A percentile compares a stretch with the other conserved stretches of the same genome.
Evolutionary conservation across 2,329 filamentous ascomycete genomes (phyloP).

Genomic region (Clarireedia homoeocarpa): DNA sequence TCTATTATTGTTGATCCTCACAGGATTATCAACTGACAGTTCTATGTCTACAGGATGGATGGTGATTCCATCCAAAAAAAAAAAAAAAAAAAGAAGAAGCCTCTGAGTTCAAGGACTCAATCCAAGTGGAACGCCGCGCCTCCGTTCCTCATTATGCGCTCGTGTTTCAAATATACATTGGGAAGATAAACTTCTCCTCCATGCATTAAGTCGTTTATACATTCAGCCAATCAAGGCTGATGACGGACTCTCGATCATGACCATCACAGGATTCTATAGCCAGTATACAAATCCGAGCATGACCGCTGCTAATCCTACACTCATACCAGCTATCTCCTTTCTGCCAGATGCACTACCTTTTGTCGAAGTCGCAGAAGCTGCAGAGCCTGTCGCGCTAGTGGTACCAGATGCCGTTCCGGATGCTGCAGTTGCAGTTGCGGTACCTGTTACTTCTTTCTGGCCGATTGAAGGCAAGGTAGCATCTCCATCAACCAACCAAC

Average conservation of each 20-base stretch:
- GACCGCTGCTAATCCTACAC: slow-evolving; percentile 40
- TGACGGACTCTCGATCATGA: not conserved
- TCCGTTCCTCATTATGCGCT: slow-evolving; percentile 18
- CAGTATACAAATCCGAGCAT: slow-evolving; percentile 46
- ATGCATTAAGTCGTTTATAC: slow-evolving; percentile 11
- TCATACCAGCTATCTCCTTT: slow-evolving; percentile 43
- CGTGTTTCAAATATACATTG: slow-evolving; percentile 8
- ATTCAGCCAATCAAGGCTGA: slow-evolving; percentile 8
- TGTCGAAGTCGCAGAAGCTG: slow-evolving; percentile 31
- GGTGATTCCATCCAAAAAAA: not conserved
- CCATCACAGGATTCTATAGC: slow-evolving; percentile 31
- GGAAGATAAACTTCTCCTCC: not conserved
- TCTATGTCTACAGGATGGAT: not conserved
- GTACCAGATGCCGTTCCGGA: slow-evolving; percentile 30
- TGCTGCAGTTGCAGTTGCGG: slow-evolving; percentile 26
- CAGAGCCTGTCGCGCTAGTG: slow-evolving; percentile 22
- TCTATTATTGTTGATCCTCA: not conserved
- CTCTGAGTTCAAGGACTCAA: not conserved
- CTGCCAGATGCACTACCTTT: slow-evolving; percentile 36
- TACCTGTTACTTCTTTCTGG: slow-evolving; percentile 20
- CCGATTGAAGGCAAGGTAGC: slow-evolving; percentile 63
- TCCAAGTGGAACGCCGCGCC: slow-evolving; percentile 18
- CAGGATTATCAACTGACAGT: not conserved
- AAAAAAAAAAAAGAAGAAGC: not conserved
- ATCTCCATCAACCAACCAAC: slow-evolving; percentile 67